Evolutionary conservation across 2,329 filamentous ascomycete species (phyloP), one percentile per base, ranked within the genome.

Genomic region (Colletotrichum tamarilloi): DNA sequence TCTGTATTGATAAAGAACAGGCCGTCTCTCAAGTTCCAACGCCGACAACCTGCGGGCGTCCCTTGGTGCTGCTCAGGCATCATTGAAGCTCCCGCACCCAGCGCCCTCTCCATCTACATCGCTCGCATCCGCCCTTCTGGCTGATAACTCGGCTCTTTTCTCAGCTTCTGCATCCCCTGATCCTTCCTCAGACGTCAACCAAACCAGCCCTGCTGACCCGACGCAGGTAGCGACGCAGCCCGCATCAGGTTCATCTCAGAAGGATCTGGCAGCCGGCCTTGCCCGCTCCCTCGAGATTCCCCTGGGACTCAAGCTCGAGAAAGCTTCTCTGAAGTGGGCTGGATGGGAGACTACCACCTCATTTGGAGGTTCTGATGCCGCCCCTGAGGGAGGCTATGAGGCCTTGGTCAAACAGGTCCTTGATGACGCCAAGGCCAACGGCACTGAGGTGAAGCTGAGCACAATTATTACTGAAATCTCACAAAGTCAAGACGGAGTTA

Each of bases 201-300:
- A 55, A 26, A 55, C 16, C 52, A 55, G 52, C 52, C 52, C 52
- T 22, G 52, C 52, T 8, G 52, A 55, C 52, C 52, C 52, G 24
- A 55, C 52, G n/a, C 52, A 55, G 9, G 52, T 12, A 26, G 22
- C 52, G 16, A 55, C n/a, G n/a, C 52, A 55, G n/a, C 52, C 52
- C 3, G 26, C 60, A 38, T 53, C 65, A 16, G 55, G 32, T 4
- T 7, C 55, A n/a, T 30, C 62, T 22, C 35, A 52, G 22, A 65
- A 71, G 46, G 71, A 71, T 2, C 49, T 73, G 60, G 71, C 67
- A 9, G 49, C 49, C 42, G 67, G 56, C 19, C 71, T 73, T 8
- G 71, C 71, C n/a, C 67, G 71, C 16, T 73, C 71, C 24, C 71
- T 73, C 6, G 71, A 73, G 62, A 69, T 73, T 5, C 71, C 71